These are phyloP conservation scores for Penicillium coffeae DNA, from an alignment of 495 filamentous ascomycete genomes.

Conservation along the genomic window DNA sequence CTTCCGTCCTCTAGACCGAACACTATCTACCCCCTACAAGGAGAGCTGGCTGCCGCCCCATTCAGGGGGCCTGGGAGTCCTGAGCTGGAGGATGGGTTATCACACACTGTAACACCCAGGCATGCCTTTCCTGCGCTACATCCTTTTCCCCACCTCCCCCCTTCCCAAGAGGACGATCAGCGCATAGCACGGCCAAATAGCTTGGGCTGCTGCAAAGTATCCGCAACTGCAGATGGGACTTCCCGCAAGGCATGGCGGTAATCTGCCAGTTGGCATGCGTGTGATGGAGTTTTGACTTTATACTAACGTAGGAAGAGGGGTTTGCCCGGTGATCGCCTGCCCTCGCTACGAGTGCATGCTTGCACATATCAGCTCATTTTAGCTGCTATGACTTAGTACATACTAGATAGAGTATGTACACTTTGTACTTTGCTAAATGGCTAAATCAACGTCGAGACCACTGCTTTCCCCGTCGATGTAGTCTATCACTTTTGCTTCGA, in stretches of 20 bases:
- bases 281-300: slow-evolving; percentile 6
- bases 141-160: slow-evolving; percentile 1
- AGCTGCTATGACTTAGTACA: no score
- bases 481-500: no score
- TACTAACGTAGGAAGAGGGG: slow-evolving; percentile 1
- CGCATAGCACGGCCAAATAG: slow-evolving; percentile 12
- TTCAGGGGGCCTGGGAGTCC: no score
- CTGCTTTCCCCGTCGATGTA: no score
- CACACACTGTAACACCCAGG: slow-evolving; percentile 15
- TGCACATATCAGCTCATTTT: no score
- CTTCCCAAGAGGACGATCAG: slow-evolving; percentile 12
- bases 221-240: slow-evolving; percentile 21
- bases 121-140: slow-evolving; percentile 4
- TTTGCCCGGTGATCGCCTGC: not conserved
- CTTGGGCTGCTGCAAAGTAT: slow-evolving; percentile 15
- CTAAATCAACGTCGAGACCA: no score
- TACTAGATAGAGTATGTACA: no score
- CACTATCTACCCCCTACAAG: no score
- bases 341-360: not conserved
- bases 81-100: slow-evolving; percentile 1
- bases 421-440: no score
- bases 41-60: no score
- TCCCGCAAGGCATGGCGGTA: slow-evolving; percentile 3
- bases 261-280: slow-evolving; percentile 6
- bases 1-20: no score